These are phyloP conservation scores for Debaryomyces maramus DNA, from an alignment of 805 yeast species.

Conservation along the genomic window DNA sequence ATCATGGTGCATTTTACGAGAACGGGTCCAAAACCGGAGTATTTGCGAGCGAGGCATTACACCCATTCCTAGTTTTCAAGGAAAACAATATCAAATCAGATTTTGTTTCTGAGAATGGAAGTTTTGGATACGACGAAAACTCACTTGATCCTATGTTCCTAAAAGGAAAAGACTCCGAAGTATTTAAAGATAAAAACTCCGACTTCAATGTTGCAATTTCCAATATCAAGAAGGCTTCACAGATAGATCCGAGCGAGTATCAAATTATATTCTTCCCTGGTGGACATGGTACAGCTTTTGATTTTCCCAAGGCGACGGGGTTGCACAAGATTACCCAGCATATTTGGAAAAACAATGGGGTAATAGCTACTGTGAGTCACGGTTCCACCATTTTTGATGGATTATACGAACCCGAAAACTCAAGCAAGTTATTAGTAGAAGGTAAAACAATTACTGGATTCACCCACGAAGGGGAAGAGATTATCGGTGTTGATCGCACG, in stretches of 20 bases:
- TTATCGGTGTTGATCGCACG: constrained; percentile 12
- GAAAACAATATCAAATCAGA: constrained; percentile 40
- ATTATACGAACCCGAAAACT: constrained; percentile 34
- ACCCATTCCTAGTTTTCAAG: constrained; percentile 49
- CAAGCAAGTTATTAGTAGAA: constrained; percentile 41
- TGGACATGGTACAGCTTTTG: constrained; percentile 59
- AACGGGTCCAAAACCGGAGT: constrained; percentile 58
- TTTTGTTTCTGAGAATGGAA: constrained; percentile 55
- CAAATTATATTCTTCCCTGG: constrained; percentile 56
- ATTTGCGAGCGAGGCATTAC: constrained; percentile 53
- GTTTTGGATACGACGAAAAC: constrained; percentile 52
- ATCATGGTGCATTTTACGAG: constrained; percentile 45
- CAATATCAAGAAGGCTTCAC: constrained; percentile 43
- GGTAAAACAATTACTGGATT: constrained; percentile 59
- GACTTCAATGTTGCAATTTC: constrained; percentile 37
- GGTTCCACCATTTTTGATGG: constrained; percentile 54
- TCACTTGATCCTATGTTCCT: constrained; percentile 38
- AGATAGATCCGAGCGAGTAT: constrained; percentile 46
- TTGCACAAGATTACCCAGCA: constrained; percentile 44
- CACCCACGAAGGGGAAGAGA: constrained; percentile 50
- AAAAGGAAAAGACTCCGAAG: constrained; percentile 40
- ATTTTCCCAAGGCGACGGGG: constrained; percentile 48
- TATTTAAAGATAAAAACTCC: constrained; percentile 33
- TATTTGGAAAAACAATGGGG: constrained; percentile 49
- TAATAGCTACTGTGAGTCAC: constrained; percentile 61